Evolutionary conservation across 805 yeast species (phyloP).

Genomic region (Saccharomycopsis sp.): DNA sequence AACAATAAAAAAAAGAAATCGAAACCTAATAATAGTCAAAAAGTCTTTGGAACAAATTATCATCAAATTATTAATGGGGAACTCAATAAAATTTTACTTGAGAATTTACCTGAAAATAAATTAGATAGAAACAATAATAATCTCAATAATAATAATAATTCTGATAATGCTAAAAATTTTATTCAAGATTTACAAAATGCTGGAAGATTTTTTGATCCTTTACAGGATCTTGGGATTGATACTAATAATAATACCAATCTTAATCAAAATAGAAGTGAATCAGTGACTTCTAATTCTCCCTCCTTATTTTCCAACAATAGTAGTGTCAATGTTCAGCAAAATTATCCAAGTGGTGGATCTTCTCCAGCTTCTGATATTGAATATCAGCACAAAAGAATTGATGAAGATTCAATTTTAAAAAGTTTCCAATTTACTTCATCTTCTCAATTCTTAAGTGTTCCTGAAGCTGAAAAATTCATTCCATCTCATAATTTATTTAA

Average conservation of each 20-base stretch:
- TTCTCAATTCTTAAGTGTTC: constrained; percentile 4
- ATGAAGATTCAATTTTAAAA: constrained; percentile 9
- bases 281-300: constrained; percentile 3
- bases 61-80: constrained; percentile 11
- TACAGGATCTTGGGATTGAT: no score
- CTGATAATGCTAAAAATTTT: no score
- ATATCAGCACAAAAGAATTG: neutral
- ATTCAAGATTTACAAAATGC: no score
- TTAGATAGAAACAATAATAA: no score
- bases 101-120: neutral
- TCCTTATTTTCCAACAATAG: constrained; percentile 4
- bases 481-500: constrained; percentile 8
- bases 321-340: neutral
- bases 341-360: neutral
- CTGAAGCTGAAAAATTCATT: constrained; percentile 8
- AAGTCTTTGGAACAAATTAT: constrained; percentile 6
- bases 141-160: no score
- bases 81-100: constrained; percentile 1
- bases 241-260: neutral
- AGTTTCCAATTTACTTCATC: constrained; percentile 13
- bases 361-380: constrained; percentile 5
- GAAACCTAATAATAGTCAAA: neutral
- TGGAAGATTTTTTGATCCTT: no score
- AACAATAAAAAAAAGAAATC: constrained; percentile 9
- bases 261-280: neutral